Conservation (phyloP, 75 land plant genomes). For the Adiantum capillusveneris region DNA sequence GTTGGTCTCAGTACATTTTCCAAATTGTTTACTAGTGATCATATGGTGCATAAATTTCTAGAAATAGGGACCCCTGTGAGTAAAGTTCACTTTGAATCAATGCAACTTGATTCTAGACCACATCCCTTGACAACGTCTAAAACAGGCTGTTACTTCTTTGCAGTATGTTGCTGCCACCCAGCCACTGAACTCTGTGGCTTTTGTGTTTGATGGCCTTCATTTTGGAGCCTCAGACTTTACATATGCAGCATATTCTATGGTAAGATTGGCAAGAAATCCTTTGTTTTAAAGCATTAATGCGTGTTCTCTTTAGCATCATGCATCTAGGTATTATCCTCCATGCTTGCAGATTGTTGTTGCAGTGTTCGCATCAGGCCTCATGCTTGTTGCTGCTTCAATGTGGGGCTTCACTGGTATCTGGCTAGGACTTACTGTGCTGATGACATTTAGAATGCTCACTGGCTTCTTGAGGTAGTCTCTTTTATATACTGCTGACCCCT, state of each 20-base stretch:
- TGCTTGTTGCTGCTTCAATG: background rate
- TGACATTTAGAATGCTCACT: background rate
- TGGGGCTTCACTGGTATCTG: constrained; percentile 2
- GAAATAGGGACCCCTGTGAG: constrained; percentile 79
- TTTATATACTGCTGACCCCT: too few relatives aligned
- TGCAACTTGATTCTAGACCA: background rate
- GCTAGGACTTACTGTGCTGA: background rate
- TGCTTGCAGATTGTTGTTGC: background rate
- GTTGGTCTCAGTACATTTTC: constrained; percentile 45
- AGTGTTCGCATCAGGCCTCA: background rate
- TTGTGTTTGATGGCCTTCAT: constrained; percentile 66
- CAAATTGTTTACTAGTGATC: constrained; percentile 60
- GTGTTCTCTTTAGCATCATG: too few relatives aligned
- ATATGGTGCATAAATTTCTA: constrained; percentile 43
- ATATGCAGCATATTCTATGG: constrained; percentile 73
- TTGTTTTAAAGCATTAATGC: too few relatives aligned
- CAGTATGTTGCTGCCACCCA: constrained; percentile 82
- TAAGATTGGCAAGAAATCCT: constrained; percentile 15
- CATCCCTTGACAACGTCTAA: background rate
- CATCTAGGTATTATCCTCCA: too few relatives aligned
- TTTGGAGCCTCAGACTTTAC: constrained; percentile 63
- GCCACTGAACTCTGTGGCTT: constrained; percentile 68
- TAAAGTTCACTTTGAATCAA: background rate
- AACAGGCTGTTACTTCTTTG: background rate
- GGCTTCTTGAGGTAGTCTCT: background rate